Conservation (phyloP, 495 filamentous ascomycete species). For the Darksidea phi region DNA sequence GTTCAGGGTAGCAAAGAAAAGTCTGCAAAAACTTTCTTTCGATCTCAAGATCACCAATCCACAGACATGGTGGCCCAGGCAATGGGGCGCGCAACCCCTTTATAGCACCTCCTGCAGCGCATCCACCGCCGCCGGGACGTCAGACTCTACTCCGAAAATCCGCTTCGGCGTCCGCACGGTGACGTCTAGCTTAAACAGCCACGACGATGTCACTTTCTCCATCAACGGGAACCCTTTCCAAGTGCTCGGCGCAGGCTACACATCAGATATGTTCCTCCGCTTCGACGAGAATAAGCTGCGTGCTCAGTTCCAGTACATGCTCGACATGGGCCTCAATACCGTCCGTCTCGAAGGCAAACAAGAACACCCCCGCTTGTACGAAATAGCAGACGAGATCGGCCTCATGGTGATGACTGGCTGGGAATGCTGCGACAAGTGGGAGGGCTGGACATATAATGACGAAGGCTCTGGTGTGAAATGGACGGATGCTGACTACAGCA, state of each 20-base stretch:
- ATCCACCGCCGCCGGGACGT: conserved; percentile 42
- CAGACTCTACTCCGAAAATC: conserved; percentile 45
- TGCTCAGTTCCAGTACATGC: conserved; percentile 51
- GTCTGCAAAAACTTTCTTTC: not conserved
- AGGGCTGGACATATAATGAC: conserved; percentile 62
- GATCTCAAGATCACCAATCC: conserved; percentile 45
- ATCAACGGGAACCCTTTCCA: conserved; percentile 60
- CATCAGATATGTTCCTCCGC: conserved; percentile 62
- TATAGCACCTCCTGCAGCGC: conserved; percentile 46
- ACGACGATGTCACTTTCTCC: conserved; percentile 56
- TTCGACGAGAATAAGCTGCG: conserved; percentile 50
- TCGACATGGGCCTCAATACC: conserved; percentile 63
- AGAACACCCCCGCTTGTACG: conserved; percentile 60
- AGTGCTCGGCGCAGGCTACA: conserved; percentile 60
- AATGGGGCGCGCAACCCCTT: conserved; percentile 28
- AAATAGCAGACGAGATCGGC: conserved; percentile 57
- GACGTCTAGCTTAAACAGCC: conserved; percentile 50
- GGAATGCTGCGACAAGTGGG: conserved; percentile 72
- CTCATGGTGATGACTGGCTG: conserved; percentile 64
- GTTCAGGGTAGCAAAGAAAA: conserved; percentile 1
- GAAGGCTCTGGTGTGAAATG: conserved; percentile 52
- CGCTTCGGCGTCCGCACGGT: conserved; percentile 60
- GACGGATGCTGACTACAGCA: conserved; percentile 53
- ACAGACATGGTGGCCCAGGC: conserved; percentile 40
- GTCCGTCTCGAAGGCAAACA: conserved; percentile 64